A percentile compares a stretch with the other conserved stretches of the same genome.
Evolutionary conservation across 2,329 filamentous ascomycete genomes (phyloP).

Genomic region (Aspergillus costaricaensis): DNA sequence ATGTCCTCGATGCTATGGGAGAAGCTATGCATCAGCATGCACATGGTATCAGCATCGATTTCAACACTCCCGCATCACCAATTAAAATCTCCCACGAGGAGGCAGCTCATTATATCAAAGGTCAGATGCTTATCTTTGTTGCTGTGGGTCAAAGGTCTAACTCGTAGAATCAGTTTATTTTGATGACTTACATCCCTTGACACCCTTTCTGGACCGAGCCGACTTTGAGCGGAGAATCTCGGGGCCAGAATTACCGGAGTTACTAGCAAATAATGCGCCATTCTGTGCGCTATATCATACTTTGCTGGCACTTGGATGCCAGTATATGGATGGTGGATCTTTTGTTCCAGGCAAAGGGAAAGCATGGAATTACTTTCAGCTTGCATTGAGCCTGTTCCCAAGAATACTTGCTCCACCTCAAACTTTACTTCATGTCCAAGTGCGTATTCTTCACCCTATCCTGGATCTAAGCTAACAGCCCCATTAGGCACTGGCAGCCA

Average conservation of each 20-base stretch:
- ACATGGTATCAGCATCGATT: neutral
- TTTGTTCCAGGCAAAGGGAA: neutral
- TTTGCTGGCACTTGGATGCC: neutral
- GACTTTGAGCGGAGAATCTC: neutral
- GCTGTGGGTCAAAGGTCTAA: neutral
- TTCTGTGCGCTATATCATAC: neutral
- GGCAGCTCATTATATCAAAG: neutral
- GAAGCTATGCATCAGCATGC: neutral
- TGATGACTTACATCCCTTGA: neutral
- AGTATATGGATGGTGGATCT: neutral
- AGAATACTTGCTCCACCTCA: neutral
- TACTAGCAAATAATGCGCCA: neutral
- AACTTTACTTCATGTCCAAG: constrained; percentile 5
- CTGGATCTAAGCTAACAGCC: neutral
- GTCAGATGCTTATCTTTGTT: neutral
- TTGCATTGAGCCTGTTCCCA: neutral
- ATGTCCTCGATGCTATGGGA: neutral
- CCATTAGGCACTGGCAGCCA: constrained; percentile 28
- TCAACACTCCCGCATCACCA: neutral
- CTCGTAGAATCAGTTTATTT: neutral
- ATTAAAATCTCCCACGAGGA: neutral
- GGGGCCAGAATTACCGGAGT: neutral
- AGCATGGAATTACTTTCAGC: constrained; percentile 8
- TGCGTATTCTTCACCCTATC: neutral
- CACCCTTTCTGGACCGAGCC: neutral